Conservation (phyloP, 2,329 filamentous ascomycete species). For the Trichoderma koningii region DNA sequence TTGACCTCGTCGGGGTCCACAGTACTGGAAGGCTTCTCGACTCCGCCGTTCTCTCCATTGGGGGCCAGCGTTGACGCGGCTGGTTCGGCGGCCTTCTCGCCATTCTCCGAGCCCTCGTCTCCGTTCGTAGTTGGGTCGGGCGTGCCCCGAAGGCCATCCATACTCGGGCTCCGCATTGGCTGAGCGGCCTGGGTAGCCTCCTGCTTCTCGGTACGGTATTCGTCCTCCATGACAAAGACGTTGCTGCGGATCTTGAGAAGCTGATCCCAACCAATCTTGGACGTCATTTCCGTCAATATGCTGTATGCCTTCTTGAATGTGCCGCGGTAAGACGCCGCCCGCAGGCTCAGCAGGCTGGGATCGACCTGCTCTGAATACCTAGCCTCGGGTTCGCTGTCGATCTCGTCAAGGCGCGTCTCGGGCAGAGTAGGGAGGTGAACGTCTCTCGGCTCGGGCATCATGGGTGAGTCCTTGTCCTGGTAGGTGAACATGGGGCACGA, state of each 20-base stretch:
- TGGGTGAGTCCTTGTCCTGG: conserved; percentile 93
- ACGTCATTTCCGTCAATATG: conserved; percentile 91
- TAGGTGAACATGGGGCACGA: conserved; percentile 99
- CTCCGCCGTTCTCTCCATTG: conserved; percentile 42
- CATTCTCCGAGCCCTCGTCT: conserved; percentile 42
- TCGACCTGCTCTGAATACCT: conserved; percentile 84
- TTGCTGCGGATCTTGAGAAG: conserved; percentile 91
- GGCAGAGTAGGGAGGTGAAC: conserved; percentile 83
- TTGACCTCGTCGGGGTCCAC: conserved; percentile 77
- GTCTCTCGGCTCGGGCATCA: conserved; percentile 90
- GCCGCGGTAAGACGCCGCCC: conserved; percentile 87
- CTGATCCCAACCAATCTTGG: conserved; percentile 97
- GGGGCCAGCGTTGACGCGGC: conserved; percentile 39
- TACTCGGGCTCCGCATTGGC: conserved; percentile 72
- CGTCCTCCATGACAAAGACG: conserved; percentile 99
- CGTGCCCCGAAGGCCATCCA: conserved; percentile 72
- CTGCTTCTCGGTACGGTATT: conserved; percentile 88
- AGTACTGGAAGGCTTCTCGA: conserved; percentile 80
- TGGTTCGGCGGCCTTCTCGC: conserved; percentile 39
- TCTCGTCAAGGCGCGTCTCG: conserved; percentile 91
- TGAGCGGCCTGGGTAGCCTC: conserved; percentile 52
- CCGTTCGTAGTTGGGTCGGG: conserved; percentile 61
- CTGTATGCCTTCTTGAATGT: conserved; percentile 95
- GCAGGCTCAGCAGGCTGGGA: conserved; percentile 78
- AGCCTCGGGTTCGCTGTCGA: conserved; percentile 85